Conservation (phyloP, 2,329 filamentous ascomycete species). For the Samsoniella hepiali region DNA sequence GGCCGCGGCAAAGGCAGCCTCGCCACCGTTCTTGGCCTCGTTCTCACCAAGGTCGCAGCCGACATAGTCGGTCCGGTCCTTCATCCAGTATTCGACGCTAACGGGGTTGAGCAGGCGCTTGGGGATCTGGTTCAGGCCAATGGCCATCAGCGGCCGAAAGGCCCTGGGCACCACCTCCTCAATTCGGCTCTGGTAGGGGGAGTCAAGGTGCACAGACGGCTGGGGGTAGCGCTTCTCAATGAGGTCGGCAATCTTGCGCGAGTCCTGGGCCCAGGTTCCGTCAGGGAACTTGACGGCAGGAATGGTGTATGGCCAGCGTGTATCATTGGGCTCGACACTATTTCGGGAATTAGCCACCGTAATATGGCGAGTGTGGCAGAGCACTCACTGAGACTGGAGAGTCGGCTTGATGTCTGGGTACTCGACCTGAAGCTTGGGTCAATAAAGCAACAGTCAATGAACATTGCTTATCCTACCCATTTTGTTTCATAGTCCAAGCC, state of each 20-base stretch:
- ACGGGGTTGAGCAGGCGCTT: constrained; percentile 47
- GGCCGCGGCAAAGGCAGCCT: constrained; percentile 47
- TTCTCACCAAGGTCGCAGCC: constrained; percentile 54
- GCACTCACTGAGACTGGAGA: constrained; percentile 51
- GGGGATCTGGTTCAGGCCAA: constrained; percentile 49
- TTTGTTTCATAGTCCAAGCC: constrained; percentile 62
- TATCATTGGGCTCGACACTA: neutral
- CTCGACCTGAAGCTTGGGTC: constrained; percentile 43
- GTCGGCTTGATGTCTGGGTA: constrained; percentile 61
- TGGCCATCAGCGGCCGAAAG: constrained; percentile 38
- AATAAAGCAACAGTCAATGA: neutral
- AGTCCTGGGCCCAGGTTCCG: constrained; percentile 62
- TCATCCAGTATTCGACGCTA: constrained; percentile 53
- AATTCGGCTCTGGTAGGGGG: constrained; percentile 45
- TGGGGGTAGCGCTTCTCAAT: constrained; percentile 58
- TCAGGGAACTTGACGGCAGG: constrained; percentile 55
- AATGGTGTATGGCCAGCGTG: constrained; percentile 44
- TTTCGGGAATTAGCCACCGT: neutral
- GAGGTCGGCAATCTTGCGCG: constrained; percentile 53
- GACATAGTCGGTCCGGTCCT: constrained; percentile 45
- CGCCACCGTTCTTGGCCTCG: constrained; percentile 45
- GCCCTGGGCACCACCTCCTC: constrained; percentile 35
- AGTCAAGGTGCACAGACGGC: constrained; percentile 57
- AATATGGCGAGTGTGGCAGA: neutral
- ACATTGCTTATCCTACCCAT: constrained; percentile 43